Percentiles rank a stretch among this genome's conserved stretches.
Conservation (phyloP, 2,329 filamentous ascomycete species). For the Dothideomycetes sp. region DNA sequence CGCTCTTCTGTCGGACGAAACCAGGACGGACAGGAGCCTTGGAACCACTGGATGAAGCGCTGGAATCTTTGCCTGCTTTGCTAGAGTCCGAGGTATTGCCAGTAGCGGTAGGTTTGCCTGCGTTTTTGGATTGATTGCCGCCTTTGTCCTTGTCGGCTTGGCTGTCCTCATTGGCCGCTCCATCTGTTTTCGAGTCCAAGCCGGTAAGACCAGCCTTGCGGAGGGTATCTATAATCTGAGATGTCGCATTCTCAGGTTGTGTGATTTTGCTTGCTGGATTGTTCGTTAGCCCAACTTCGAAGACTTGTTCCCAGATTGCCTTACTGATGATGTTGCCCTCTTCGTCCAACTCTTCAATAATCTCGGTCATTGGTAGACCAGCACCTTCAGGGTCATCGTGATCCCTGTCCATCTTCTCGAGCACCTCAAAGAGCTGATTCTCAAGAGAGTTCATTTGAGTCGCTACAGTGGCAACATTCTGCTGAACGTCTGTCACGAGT, state of each 20-base stretch:
- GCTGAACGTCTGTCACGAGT: constrained; percentile 52
- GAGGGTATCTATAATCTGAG: constrained; percentile 61
- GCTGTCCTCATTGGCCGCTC: too few relatives aligned
- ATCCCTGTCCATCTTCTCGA: constrained; percentile 29
- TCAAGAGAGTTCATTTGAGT: constrained; percentile 63
- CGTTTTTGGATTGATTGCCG: background rate
- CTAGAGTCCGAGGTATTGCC: background rate
- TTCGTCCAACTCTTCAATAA: constrained; percentile 85
- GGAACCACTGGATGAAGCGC: too few relatives aligned
- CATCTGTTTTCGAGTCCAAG: constrained; percentile 15
- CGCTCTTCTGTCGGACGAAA: constrained; percentile 19
- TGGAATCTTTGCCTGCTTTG: constrained; percentile 13
- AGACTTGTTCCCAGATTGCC: background rate
- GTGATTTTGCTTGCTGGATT: constrained; percentile 29
- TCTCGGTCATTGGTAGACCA: constrained; percentile 75
- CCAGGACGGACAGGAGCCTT: too few relatives aligned
- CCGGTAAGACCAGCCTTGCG: constrained; percentile 61
- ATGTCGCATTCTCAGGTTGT: constrained; percentile 56
- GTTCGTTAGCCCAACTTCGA: background rate
- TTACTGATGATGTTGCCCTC: constrained; percentile 67
- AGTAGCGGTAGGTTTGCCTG: background rate
- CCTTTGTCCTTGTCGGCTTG: background rate
- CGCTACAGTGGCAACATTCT: constrained; percentile 66
- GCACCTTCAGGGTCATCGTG: constrained; percentile 47
- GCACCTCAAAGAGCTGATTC: constrained; percentile 57